Evolutionary conservation across 768 basidiomycete genomes (phyloP).

Genomic region (Russula foetens): DNA sequence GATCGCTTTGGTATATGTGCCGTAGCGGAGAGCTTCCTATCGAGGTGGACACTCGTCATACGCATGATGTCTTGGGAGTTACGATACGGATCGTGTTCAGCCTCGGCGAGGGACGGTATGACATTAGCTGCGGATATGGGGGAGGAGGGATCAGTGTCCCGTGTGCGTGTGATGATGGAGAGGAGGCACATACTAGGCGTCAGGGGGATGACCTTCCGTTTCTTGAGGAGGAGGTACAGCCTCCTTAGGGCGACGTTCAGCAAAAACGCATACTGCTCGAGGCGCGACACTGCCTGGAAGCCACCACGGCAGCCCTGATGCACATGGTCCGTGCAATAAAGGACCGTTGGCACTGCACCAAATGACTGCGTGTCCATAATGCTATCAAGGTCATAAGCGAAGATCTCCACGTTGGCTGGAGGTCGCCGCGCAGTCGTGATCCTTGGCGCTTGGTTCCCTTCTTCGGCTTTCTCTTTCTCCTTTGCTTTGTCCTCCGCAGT

Average conservation of each 20-base stretch:
- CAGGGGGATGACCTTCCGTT: conserved; percentile 83
- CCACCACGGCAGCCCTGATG: conserved; percentile 59
- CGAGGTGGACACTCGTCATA: conserved; percentile 89
- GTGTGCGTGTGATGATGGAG: conserved; percentile 7
- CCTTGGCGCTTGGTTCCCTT: conserved; percentile 44
- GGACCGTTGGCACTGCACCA: conserved; percentile 62
- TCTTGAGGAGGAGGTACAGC: conserved; percentile 79
- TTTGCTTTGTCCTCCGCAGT: conserved; percentile 47
- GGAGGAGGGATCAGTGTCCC: conserved; percentile 21
- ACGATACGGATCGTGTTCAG: conserved; percentile 69
- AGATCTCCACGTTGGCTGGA: conserved; percentile 73
- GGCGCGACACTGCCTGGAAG: conserved; percentile 84
- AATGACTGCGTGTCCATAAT: conserved; percentile 60
- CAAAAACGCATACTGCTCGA: conserved; percentile 97
- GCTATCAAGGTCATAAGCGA: conserved; percentile 68
- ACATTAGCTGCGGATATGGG: conserved; percentile 26
- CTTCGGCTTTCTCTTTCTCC: conserved; percentile 36
- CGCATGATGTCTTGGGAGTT: conserved; percentile 88
- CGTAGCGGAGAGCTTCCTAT: conserved; percentile 91
- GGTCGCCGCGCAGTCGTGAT: conserved; percentile 58
- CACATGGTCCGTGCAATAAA: conserved; percentile 74
- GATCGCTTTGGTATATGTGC: conserved; percentile 89
- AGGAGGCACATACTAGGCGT: conserved; percentile 50
- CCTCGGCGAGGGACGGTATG: conserved; percentile 23
- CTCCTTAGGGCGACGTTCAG: conserved; percentile 91